These are phyloP conservation scores for Neofusicoccum umdonicola DNA, from an alignment of 2,329 filamentous ascomycete genomes.

Conservation along the genomic window DNA sequence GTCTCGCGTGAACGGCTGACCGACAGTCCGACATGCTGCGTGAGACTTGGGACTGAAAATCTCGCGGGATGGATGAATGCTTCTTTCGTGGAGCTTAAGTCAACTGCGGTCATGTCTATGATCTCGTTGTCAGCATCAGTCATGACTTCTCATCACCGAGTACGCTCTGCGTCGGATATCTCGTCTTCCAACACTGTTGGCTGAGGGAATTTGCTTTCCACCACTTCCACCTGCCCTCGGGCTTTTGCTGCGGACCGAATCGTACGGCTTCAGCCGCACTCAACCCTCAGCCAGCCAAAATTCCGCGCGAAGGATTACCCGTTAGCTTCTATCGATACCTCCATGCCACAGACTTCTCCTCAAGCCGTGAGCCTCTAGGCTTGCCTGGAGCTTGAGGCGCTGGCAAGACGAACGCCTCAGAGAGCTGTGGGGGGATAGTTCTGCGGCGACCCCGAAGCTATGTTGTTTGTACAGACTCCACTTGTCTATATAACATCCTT, in stretches of 20 bases:
- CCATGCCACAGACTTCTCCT: neutral
- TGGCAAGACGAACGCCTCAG: neutral
- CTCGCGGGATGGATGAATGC: too few species aligned
- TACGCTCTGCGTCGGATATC: too few species aligned
- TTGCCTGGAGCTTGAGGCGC: neutral
- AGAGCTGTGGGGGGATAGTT: neutral
- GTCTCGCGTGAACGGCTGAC: too few species aligned
- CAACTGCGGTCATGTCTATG: too few species aligned
- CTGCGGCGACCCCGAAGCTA: neutral
- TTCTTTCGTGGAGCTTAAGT: too few species aligned
- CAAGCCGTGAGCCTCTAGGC: neutral
- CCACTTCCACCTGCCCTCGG: too few species aligned
- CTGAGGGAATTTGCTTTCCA: too few species aligned
- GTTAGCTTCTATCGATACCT: neutral
- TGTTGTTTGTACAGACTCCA: neutral
- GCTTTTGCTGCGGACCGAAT: neutral
- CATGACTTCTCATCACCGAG: too few species aligned
- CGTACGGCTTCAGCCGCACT: neutral
- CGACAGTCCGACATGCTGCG: too few species aligned
- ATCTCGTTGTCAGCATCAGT: too few species aligned
- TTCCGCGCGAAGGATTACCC: neutral
- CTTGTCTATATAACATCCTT: neutral
- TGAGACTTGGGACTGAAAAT: too few species aligned
- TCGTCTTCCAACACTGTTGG: too few species aligned
- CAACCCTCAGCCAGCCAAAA: neutral